Conservation (phyloP, 2,329 filamentous ascomycete genomes). For the Venturia nashicola region DNA sequence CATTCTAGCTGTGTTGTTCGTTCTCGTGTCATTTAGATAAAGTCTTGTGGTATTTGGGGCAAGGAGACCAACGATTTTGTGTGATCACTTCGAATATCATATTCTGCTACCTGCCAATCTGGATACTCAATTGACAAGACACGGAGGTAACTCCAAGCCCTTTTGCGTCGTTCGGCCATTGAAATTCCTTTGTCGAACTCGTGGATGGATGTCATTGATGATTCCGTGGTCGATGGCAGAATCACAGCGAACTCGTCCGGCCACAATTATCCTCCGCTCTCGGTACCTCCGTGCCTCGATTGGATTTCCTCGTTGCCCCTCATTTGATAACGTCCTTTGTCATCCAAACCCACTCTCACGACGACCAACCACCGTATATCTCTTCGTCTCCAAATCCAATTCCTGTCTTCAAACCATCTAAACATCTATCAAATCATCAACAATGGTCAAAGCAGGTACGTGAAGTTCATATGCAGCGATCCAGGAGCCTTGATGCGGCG, state of each 20-base stretch:
- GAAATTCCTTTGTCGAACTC: too few species aligned
- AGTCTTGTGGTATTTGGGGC: too few species aligned
- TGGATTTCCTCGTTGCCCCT: background rate
- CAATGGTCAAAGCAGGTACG: constrained; percentile 53
- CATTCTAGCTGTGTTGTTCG: too few species aligned
- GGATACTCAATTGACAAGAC: too few species aligned
- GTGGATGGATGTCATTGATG: too few species aligned
- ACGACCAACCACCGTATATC: background rate
- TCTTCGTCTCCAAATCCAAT: background rate
- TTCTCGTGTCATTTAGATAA: too few species aligned
- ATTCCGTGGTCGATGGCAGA: too few species aligned
- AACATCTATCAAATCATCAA: constrained; percentile 38
- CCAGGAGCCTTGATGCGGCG: background rate
- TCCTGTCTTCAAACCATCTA: background rate
- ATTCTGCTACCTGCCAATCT: too few species aligned
- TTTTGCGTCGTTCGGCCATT: too few species aligned
- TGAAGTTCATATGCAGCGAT: background rate
- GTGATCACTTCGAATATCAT: too few species aligned
- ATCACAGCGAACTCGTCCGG: background rate
- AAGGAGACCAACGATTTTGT: too few species aligned
- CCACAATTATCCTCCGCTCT: background rate
- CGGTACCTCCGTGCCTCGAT: background rate
- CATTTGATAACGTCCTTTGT: background rate
- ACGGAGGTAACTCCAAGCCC: too few species aligned
- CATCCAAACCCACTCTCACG: background rate